Evolutionary conservation across 2,329 filamentous ascomycete genomes (phyloP).

Genomic region (Aspergillus fumigatus): DNA sequence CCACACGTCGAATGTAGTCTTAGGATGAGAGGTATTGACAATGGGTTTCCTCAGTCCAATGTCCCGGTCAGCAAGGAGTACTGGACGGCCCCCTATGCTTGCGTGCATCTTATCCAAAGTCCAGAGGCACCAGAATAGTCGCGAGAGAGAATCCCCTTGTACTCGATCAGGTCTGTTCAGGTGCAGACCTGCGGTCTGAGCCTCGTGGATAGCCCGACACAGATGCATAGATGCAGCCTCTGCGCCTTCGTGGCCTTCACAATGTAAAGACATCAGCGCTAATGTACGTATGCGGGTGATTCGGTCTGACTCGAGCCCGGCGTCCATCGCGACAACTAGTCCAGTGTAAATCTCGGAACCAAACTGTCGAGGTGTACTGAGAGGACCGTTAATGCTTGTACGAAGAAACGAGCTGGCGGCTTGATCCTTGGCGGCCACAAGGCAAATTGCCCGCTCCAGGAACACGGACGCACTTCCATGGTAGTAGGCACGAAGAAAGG

Average conservation of each 20-base stretch:
- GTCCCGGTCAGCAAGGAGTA: slow-evolving; percentile 37
- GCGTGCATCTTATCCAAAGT: slow-evolving; percentile 40
- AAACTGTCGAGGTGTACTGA: slow-evolving; percentile 33
- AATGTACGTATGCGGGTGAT: slow-evolving; percentile 35
- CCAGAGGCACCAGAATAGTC: slow-evolving; percentile 40
- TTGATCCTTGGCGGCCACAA: slow-evolving; percentile 37
- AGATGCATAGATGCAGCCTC: slow-evolving; percentile 39
- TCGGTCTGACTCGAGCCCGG: slow-evolving; percentile 33
- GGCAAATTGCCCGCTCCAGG: slow-evolving; percentile 37
- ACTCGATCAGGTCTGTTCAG: slow-evolving; percentile 33
- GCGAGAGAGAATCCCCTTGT: slow-evolving; percentile 23
- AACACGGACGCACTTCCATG: slow-evolving; percentile 29
- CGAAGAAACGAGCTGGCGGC: slow-evolving; percentile 29
- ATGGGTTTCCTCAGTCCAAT: slow-evolving; percentile 33
- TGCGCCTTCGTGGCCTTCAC: slow-evolving; percentile 37
- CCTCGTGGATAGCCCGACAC: slow-evolving; percentile 38
- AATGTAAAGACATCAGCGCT: slow-evolving; percentile 39
- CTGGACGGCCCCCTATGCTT: slow-evolving; percentile 36
- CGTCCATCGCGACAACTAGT: slow-evolving; percentile 34
- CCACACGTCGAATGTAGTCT: slow-evolving; percentile 34
- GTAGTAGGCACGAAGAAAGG: slow-evolving; percentile 20
- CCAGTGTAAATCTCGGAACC: slow-evolving; percentile 36
- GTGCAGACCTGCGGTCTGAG: slow-evolving; percentile 37
- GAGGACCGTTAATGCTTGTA: slow-evolving; percentile 25
- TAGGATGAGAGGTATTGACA: slow-evolving; percentile 7